Evolutionary conservation across 176 grass and related monocot genomes (phyloP), one percentile per base, ranked within the genome.

Genomic region (Zoysia japonica): DNA sequence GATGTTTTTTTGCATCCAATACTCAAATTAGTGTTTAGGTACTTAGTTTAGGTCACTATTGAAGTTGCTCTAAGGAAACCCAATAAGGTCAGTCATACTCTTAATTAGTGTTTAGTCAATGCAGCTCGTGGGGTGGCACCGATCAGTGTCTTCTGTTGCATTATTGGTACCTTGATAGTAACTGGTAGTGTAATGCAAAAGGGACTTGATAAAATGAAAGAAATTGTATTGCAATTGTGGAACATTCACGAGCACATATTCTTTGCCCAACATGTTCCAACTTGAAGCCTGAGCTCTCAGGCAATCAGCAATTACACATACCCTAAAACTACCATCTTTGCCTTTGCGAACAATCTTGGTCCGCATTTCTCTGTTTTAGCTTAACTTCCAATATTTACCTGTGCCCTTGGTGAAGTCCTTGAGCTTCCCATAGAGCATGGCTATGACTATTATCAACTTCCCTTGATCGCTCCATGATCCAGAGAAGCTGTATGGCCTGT

Each of bases 391-490:
- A 17, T 39, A 65, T 53, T 47, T 84, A 54, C 88, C 85, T 45
- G 85, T 87, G 72, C 16, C 28, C 63, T 66, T 77, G 53, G 42
- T 69, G 64, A 88, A 96, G 46, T 5, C 85, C 62, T 90, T 90
- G 28, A 28, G 28, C 28, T 28, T 28, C 28, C 28, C 28, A 28
- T 28, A 28, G 14, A 97, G 51, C 90, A 97, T 90, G 44, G 87
- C 73, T 3, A 70, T 70, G n/a, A 88, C 71, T 17, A 88, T 80
- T 28, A 87, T 37, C 10, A 83, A 71, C 68, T 90, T 97, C 56
- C 93, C 85, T 57, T 84, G 43, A 1, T 71, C 11, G 28, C 85
- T 96, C 90, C 90, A 96, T 51, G 60, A 90, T 51, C 75, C 87
- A 11, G 82, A 79, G 3, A 92, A 88, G 19, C 85, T 78, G 50